Conservation (phyloP, 2,329 filamentous ascomycete species). For the Nemania sp. region DNA sequence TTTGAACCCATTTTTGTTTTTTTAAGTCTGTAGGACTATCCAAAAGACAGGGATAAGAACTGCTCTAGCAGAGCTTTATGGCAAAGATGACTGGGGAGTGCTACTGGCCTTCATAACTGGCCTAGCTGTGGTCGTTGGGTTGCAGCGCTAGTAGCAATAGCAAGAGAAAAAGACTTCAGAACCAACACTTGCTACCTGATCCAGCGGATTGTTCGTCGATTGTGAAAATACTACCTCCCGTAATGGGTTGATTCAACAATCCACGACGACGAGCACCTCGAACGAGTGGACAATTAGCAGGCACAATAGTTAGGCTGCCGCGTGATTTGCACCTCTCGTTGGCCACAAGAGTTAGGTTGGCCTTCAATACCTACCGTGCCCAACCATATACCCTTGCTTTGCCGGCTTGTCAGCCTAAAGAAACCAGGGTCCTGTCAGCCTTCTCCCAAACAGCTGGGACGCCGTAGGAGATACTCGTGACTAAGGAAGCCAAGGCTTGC, state of each 20-base stretch:
- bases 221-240: background rate
- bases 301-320: background rate
- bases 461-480: constrained; percentile 7
- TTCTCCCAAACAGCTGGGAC: constrained; percentile 27
- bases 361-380: constrained; percentile 2
- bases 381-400: constrained; percentile 17
- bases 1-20: constrained; percentile 3
- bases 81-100: constrained; percentile 10
- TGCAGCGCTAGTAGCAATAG: constrained; percentile 18
- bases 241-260: constrained; percentile 17
- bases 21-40: constrained; percentile 1
- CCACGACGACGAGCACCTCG: background rate
- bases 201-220: background rate
- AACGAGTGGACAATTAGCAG: constrained; percentile 24
- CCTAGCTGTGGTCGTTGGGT: constrained; percentile 6
- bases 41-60: constrained; percentile 17
- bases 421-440: constrained; percentile 25
- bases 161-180: background rate
- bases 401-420: constrained; percentile 17
- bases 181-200: constrained; percentile 2
- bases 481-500: background rate
- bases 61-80: constrained; percentile 9
- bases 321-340: constrained; percentile 10
- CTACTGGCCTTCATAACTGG: constrained; percentile 8
- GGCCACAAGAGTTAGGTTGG: constrained; percentile 2